phyloP scores from a whole-genome alignment of 2,329 filamentous ascomycete genomes.

The Fusarium multiceps region DNA sequence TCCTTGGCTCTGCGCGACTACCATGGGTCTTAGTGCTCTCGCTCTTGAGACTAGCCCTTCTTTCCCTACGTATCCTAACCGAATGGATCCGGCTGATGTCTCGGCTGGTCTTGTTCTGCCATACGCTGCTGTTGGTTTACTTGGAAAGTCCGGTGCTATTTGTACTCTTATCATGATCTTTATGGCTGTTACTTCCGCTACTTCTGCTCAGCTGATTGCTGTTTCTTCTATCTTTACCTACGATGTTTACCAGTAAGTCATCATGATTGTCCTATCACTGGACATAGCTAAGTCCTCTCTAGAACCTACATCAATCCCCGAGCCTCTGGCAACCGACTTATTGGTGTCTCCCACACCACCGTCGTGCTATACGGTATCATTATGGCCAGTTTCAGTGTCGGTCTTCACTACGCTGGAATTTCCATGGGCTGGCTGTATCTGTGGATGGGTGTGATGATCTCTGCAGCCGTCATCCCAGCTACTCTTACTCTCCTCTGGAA shows the following conservation, averaged over 20 bases:
- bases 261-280: accelerated
- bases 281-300: background rate
- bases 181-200: constrained; percentile 81
- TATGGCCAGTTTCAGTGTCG: constrained; percentile 83
- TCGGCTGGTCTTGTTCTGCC: constrained; percentile 86
- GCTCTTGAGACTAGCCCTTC: constrained; percentile 69
- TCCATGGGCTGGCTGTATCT: constrained; percentile 91
- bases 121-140: constrained; percentile 83
- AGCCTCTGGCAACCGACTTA: constrained; percentile 79
- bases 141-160: constrained; percentile 59
- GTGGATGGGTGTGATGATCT: constrained; percentile 93
- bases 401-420: constrained; percentile 78
- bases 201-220: constrained; percentile 85
- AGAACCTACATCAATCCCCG: constrained; percentile 71
- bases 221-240: constrained; percentile 79
- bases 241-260: constrained; percentile 27
- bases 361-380: constrained; percentile 78
- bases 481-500: constrained; percentile 84
- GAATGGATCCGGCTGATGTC: constrained; percentile 66
- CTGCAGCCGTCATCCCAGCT: constrained; percentile 83
- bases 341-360: constrained; percentile 80
- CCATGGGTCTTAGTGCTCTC: constrained; percentile 84
- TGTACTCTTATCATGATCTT: constrained; percentile 44
- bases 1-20: constrained; percentile 88
- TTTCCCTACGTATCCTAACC: constrained; percentile 62